Evolutionary conservation across 345 rosid genomes (phyloP).

Genomic region (Heritiera fomes): DNA sequence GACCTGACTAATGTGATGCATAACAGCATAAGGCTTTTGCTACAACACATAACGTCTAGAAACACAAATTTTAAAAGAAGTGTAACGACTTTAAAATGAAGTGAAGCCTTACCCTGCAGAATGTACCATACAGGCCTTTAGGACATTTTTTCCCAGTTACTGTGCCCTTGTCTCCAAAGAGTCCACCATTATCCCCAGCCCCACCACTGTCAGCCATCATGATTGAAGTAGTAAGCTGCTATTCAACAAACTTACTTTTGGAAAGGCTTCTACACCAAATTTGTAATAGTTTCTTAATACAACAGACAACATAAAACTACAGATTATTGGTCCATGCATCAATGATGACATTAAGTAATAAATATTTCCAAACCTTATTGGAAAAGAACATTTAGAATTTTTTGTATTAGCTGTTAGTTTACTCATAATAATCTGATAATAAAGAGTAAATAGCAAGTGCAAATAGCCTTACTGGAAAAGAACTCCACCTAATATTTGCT

Average conservation of each 20-base stretch:
- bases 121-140: slow-evolving; percentile 92
- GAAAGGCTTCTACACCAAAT: slow-evolving; percentile 1
- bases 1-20: not conserved
- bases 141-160: slow-evolving; percentile 91
- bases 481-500: not conserved
- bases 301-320: not conserved
- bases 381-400: not conserved
- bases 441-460: not conserved
- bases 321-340: not conserved
- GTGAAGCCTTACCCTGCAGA: slow-evolving; percentile 63
- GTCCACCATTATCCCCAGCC: slow-evolving; percentile 78
- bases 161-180: slow-evolving; percentile 79
- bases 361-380: not conserved
- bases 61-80: not conserved
- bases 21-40: not conserved
- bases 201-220: slow-evolving; percentile 75
- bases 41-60: not conserved
- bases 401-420: not conserved
- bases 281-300: not conserved
- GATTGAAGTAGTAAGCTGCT: slow-evolving; percentile 27
- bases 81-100: not conserved
- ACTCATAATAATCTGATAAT: not conserved
- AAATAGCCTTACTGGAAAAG: not conserved
- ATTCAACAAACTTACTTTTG: slow-evolving; percentile 4
- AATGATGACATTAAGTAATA: not conserved